Conservation (phyloP, 345 rosid species). For the Diplotaxis tenuifolia region DNA sequence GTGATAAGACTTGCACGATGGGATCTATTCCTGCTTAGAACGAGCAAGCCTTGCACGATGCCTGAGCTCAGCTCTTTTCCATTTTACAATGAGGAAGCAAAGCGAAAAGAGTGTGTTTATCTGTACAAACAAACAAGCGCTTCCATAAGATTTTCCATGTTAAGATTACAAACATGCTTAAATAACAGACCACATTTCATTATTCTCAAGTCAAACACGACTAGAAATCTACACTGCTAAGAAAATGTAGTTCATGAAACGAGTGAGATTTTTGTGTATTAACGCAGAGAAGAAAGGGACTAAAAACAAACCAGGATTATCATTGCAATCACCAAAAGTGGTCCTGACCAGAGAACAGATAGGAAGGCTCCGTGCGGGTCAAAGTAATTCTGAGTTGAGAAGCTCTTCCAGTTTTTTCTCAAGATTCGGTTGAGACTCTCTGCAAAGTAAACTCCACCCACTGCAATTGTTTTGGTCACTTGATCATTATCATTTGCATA, state of each 20-base stretch:
- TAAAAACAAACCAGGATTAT: constrained; percentile 65
- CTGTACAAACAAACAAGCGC: constrained; percentile 44
- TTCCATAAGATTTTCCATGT: not conserved
- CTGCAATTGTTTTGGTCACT: constrained; percentile 39
- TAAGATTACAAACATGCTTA: not conserved
- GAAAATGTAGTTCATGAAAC: not conserved
- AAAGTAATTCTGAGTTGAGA: constrained; percentile 87
- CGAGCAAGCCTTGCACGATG: constrained; percentile 78
- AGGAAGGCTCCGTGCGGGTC: constrained; percentile 81
- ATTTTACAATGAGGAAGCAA: constrained; percentile 74
- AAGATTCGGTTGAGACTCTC: constrained; percentile 70
- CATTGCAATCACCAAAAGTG: constrained; percentile 76
- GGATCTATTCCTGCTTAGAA: constrained; percentile 67
- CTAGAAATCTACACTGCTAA: not conserved
- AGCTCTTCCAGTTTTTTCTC: constrained; percentile 69
- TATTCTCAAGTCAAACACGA: not conserved
- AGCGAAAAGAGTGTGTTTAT: constrained; percentile 77
- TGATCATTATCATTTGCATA: not conserved
- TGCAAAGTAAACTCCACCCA: constrained; percentile 87
- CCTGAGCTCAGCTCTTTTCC: constrained; percentile 96
- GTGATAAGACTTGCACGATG: not conserved
- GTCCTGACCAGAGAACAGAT: constrained; percentile 92
- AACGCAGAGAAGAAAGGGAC: not conserved
- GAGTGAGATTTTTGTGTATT: not conserved
- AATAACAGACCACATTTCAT: not conserved